Conservation (phyloP, 257 asterid genomes). For the Apocynum venetum region DNA sequence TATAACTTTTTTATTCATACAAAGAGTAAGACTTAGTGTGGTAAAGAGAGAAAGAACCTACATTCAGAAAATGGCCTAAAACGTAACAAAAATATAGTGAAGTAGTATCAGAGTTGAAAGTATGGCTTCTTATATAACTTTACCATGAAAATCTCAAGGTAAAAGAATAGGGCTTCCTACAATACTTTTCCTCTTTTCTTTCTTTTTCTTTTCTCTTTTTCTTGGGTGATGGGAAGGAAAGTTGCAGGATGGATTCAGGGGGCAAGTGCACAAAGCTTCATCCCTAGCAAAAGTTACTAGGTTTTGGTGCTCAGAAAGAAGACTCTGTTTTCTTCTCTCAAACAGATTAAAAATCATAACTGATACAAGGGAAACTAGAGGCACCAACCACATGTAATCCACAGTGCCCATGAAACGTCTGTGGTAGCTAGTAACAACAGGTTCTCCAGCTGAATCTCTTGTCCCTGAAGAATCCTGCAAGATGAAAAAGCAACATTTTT, state of each 20-base stretch:
- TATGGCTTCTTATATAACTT: neutral
- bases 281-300: neutral
- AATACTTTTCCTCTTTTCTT: neutral
- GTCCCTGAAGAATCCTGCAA: slow-evolving; percentile 57
- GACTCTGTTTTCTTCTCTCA: neutral
- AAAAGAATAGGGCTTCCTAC: neutral
- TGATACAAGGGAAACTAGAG: slow-evolving; percentile 8
- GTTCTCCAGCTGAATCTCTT: slow-evolving; percentile 84
- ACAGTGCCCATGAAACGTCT: slow-evolving; percentile 81
- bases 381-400: slow-evolving; percentile 89
- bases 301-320: neutral
- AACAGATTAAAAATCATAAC: slow-evolving; percentile 1
- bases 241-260: neutral
- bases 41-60: neutral
- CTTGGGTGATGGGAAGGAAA: neutral
- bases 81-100: neutral
- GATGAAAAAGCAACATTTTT: slow-evolving; percentile 2
- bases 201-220: neutral
- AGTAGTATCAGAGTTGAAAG: neutral
- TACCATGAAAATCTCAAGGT: neutral
- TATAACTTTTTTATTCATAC: neutral
- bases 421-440: slow-evolving; percentile 83
- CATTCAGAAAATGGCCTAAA: neutral
- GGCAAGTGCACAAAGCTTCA: neutral
- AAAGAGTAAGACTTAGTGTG: neutral